Base-by-base conservation (phyloP, 2,329 filamentous ascomycete genomes). In the Didymella sp. region DNA sequence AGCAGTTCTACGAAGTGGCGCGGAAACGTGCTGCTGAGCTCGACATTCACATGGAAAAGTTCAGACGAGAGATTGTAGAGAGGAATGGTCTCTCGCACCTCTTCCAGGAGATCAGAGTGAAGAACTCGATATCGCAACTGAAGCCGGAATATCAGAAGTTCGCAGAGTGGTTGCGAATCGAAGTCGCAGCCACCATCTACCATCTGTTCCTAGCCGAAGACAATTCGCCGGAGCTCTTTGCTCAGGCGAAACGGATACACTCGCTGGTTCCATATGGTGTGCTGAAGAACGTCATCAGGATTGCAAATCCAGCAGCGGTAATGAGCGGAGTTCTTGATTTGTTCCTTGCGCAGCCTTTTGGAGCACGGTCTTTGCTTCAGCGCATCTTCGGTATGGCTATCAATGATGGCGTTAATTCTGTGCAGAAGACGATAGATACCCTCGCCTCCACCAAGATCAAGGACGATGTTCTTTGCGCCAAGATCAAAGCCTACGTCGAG, bases 131-230 rank as follows among this genome's bases (percentile, higher is more conserved):
- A 50, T 85, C 87, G 62, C 92, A 97, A 66, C 84, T 99, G 50
- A 96, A 91, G 71, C 89, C 96, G 11, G 93, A 98, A 74, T 98
- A 98, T 76, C 91, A 95, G 71, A 99, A 98, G 75, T 98, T 99
- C 73, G 94, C 94, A 17, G 95, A 99, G 76, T 99, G 95, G 95
- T 81, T 98, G 47, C 89, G 95, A 35, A 99, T 99, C 70, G 95
- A 99, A 78, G 89, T 99, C 45, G 95, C 95, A 22, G 95, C 95
- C 37, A 97, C 95, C 21, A 87, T 98, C 57, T 99, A 99, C 73
- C 95, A 99, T 75, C 82, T 99, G 30, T 99, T 99, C 82, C 84
- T 99, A 41, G 95, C 95, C 6, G 95, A 99, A 75, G 95, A 99
- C 78, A 99, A 99, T 76, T 97, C 94, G 0, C 93, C 95, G 0